Percentiles rank a stretch among this genome's conserved stretches.
Evolutionary conservation across 179 eudicot species (phyloP).

Genomic region (Sideroxylon spinosum): DNA sequence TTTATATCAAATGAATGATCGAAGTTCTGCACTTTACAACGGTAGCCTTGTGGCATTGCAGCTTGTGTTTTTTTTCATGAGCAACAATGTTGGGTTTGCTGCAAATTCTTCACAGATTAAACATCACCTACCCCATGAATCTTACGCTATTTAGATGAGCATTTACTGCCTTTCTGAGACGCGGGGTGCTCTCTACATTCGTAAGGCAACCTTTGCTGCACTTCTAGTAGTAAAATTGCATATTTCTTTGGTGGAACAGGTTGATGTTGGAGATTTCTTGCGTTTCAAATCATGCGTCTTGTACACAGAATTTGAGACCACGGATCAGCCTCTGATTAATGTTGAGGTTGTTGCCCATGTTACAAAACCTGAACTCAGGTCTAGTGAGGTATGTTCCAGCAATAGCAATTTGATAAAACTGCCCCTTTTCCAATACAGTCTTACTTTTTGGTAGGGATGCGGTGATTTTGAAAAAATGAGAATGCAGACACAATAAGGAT

Average conservation of each 20-base stretch:
- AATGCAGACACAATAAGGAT: too few relatives aligned
- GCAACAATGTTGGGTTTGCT: too few relatives aligned
- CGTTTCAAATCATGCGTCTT: slow-evolving; percentile 89
- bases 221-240: neutral
- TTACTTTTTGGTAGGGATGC: neutral
- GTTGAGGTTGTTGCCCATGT: slow-evolving; percentile 97
- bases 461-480: neutral
- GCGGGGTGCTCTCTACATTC: neutral
- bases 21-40: too few relatives aligned
- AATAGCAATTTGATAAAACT: neutral
- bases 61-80: too few relatives aligned
- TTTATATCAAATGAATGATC: too few relatives aligned
- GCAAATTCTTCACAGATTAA: too few relatives aligned
- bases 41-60: too few relatives aligned
- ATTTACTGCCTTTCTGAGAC: too few relatives aligned
- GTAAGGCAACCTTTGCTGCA: neutral
- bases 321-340: slow-evolving; percentile 77
- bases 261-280: slow-evolving; percentile 95
- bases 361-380: slow-evolving; percentile 90
- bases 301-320: slow-evolving; percentile 70
- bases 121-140: neutral
- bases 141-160: neutral
- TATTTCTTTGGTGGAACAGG: slow-evolving; percentile 42
- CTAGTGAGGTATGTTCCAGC: slow-evolving; percentile 66
- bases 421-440: neutral